Evolutionary conservation across 805 yeast genomes (phyloP).

Genomic region (Wickerhamiella cacticola): DNA sequence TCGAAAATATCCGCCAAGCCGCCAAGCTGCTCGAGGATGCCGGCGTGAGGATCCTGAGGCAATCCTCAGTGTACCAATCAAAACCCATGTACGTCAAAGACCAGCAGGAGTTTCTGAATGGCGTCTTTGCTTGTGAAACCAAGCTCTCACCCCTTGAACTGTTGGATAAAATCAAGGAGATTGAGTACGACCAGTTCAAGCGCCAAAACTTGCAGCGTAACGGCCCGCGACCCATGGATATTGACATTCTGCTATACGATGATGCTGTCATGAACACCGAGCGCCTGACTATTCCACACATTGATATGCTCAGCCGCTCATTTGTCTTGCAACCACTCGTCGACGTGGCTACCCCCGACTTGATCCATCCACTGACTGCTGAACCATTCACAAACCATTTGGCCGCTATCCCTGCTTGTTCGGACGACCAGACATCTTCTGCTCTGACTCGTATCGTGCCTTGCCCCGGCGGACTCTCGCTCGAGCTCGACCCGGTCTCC

Average conservation of each 20-base stretch:
- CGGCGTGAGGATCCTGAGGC: slow-evolving; percentile 39
- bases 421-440: slow-evolving; percentile 22
- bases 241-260: slow-evolving; percentile 74
- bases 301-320: slow-evolving; percentile 73
- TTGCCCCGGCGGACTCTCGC: slow-evolving; percentile 10
- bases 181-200: slow-evolving; percentile 60
- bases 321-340: slow-evolving; percentile 84
- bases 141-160: slow-evolving; percentile 50
- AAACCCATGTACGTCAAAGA: slow-evolving; percentile 84
- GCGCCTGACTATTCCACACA: slow-evolving; percentile 70
- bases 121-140: slow-evolving; percentile 61
- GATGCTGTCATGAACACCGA: slow-evolving; percentile 40
- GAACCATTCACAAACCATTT: slow-evolving; percentile 66
- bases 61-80: slow-evolving; percentile 75
- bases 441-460: slow-evolving; percentile 21
- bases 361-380: slow-evolving; percentile 73
- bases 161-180: slow-evolving; percentile 48
- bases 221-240: slow-evolving; percentile 85
- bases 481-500: slow-evolving; percentile 37
- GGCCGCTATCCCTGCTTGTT: slow-evolving; percentile 37
- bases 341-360: slow-evolving; percentile 59
- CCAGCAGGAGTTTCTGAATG: slow-evolving; percentile 75
- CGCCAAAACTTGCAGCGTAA: slow-evolving; percentile 72
- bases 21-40: slow-evolving; percentile 35
- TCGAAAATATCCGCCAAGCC: slow-evolving; percentile 48